Evolutionary conservation across 202 grass and related monocot genomes (phyloP).

Genomic region (Saccharum hybrid): DNA sequence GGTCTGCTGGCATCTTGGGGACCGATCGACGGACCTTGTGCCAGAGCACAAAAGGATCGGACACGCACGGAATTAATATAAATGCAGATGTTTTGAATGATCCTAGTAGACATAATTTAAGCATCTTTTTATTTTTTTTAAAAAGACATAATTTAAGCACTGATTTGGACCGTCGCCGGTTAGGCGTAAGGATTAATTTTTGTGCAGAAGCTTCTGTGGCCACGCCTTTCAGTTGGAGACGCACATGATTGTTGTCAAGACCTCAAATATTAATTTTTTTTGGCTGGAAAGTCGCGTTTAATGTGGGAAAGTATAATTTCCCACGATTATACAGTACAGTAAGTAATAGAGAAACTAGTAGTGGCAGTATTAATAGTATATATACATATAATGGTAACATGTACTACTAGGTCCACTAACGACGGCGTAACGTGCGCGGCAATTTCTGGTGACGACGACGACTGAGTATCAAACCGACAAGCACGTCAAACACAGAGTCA

Average conservation of each 20-base stretch:
- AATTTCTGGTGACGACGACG: slow-evolving; percentile 6
- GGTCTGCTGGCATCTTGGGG: background rate
- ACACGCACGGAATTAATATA: background rate
- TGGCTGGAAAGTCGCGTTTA: slow-evolving; percentile 16
- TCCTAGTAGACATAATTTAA: background rate
- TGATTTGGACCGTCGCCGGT: no score
- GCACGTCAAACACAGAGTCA: background rate
- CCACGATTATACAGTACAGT: background rate
- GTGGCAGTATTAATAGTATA: background rate
- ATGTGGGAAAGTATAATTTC: background rate
- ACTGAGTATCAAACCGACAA: background rate
- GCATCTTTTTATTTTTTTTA: no score
- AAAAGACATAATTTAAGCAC: background rate
- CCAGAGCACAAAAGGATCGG: background rate
- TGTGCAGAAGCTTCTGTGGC: no score
- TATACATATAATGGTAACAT: background rate
- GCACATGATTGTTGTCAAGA: background rate
- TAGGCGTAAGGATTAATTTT: no score
- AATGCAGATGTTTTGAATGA: background rate
- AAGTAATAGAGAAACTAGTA: background rate
- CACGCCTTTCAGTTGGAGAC: no score
- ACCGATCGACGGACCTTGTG: background rate
- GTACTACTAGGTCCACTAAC: background rate
- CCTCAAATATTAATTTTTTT: background rate
- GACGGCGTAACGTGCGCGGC: slow-evolving; percentile 31